phyloP scores from a whole-genome alignment of 1,284 basidiomycete genomes.

The Malassezia caprae region DNA sequence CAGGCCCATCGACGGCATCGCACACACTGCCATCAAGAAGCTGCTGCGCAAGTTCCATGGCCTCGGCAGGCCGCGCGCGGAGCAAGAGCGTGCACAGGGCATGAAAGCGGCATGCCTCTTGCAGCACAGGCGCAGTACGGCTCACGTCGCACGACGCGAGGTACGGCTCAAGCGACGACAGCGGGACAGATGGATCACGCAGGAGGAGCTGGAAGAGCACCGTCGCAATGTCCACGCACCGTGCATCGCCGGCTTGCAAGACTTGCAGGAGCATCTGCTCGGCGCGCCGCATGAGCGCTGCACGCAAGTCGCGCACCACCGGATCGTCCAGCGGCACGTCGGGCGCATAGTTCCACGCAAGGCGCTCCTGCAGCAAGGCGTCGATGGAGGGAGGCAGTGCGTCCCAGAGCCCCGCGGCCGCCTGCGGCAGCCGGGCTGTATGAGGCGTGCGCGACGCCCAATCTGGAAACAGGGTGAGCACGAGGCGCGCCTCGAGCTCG shows the following conservation, averaged over 20 bases:
- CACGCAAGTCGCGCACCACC: slow-evolving; percentile 6
- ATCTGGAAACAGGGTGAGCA: slow-evolving; percentile 15
- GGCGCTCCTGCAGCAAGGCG: slow-evolving; percentile 7
- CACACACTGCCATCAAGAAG: slow-evolving; percentile 25
- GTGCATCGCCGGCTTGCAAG: background rate
- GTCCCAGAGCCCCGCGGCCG: background rate
- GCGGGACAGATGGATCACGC: background rate
- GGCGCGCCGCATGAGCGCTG: slow-evolving; percentile 18
- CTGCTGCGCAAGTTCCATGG: slow-evolving; percentile 21
- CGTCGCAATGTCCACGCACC: background rate
- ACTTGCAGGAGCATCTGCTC: slow-evolving; percentile 21
- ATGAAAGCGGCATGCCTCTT: background rate
- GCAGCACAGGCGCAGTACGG: background rate
- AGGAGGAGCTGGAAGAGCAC: background rate
- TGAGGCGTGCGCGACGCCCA: background rate
- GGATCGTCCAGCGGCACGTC: slow-evolving; percentile 19
- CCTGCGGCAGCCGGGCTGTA: background rate
- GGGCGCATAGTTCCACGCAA: slow-evolving; percentile 28
- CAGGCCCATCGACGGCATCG: slow-evolving; percentile 16
- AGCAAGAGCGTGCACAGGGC: background rate
- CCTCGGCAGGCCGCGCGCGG: background rate
- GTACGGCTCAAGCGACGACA: background rate
- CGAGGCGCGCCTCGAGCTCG: slow-evolving; percentile 20
- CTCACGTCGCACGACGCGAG: background rate
- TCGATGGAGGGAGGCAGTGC: slow-evolving; percentile 7